phyloP scores from a whole-genome alignment of 116 monocot genomes.

The Dioscorea cayenensis region DNA sequence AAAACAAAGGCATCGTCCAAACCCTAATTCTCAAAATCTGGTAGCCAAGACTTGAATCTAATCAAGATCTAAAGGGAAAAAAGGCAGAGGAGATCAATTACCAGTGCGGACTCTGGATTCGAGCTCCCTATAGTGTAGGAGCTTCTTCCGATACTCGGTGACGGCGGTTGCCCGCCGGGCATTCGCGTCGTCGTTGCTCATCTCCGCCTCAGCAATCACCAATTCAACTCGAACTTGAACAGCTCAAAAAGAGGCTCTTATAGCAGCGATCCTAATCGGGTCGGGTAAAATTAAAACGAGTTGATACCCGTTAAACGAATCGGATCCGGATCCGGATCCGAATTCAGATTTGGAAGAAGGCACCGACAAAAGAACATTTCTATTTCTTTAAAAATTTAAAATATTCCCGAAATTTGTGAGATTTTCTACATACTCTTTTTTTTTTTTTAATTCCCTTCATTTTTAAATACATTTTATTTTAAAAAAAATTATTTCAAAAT shows the following conservation, averaged over 20 bases:
- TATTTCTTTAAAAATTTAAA: too few species aligned
- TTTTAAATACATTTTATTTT: too few species aligned
- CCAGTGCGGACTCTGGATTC: slow-evolving; percentile 40
- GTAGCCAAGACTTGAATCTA: neutral
- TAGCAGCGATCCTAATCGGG: too few species aligned
- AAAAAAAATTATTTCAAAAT: too few species aligned
- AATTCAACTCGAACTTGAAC: neutral
- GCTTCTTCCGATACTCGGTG: slow-evolving; percentile 45
- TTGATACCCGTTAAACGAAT: too few species aligned
- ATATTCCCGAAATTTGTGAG: too few species aligned
- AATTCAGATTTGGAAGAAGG: too few species aligned
- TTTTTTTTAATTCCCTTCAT: too few species aligned
- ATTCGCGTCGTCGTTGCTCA: slow-evolving; percentile 23
- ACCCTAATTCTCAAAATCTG: neutral
- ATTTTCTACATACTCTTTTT: too few species aligned
- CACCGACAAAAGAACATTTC: too few species aligned
- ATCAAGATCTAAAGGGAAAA: neutral
- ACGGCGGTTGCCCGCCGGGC: slow-evolving; percentile 18
- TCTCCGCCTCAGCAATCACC: neutral
- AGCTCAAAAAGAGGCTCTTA: neutral
- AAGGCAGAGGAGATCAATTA: neutral
- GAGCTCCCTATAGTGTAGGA: slow-evolving; percentile 43
- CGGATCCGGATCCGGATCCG: too few species aligned
- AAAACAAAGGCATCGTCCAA: neutral
- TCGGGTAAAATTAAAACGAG: too few species aligned